Conservation (phyloP, 495 filamentous ascomycete species). For the Copromyces sp. region DNA sequence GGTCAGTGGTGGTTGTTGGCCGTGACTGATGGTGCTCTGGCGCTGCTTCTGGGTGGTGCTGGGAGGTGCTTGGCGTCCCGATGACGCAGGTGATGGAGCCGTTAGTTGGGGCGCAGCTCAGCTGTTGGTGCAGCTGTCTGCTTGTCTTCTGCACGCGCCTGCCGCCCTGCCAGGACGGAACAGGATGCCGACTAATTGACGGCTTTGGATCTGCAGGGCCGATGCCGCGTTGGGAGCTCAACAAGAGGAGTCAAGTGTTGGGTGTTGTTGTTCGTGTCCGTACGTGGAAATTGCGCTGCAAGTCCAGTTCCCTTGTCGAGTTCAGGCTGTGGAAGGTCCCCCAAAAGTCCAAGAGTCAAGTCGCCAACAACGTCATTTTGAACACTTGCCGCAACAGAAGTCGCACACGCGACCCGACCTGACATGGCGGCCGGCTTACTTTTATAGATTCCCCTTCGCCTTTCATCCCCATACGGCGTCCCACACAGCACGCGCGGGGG, state of each 20-base stretch:
- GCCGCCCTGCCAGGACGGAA: background rate
- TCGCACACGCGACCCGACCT: background rate
- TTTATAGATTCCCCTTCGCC: background rate
- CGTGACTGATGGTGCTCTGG: background rate
- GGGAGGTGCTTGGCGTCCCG: background rate
- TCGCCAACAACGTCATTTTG: background rate
- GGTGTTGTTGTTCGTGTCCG: background rate
- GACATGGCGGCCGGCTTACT: background rate
- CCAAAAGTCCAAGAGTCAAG: background rate
- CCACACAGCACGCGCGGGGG: background rate
- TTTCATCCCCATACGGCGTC: too few relatives aligned
- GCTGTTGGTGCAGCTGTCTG: background rate
- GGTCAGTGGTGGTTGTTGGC: background rate
- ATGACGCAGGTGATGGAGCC: background rate
- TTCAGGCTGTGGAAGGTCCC: background rate
- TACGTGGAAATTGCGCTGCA: background rate
- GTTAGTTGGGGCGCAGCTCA: background rate
- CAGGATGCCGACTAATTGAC: background rate
- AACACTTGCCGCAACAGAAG: background rate
- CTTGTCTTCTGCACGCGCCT: background rate
- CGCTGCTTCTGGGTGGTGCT: background rate
- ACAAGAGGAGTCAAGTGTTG: background rate
- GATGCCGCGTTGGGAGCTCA: background rate
- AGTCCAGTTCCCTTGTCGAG: background rate
- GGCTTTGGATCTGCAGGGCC: background rate